Percentiles rank a stretch among this genome's conserved stretches.
Evolutionary conservation across 768 basidiomycete species (phyloP).

Genomic region (Lactarius hatsudake): DNA sequence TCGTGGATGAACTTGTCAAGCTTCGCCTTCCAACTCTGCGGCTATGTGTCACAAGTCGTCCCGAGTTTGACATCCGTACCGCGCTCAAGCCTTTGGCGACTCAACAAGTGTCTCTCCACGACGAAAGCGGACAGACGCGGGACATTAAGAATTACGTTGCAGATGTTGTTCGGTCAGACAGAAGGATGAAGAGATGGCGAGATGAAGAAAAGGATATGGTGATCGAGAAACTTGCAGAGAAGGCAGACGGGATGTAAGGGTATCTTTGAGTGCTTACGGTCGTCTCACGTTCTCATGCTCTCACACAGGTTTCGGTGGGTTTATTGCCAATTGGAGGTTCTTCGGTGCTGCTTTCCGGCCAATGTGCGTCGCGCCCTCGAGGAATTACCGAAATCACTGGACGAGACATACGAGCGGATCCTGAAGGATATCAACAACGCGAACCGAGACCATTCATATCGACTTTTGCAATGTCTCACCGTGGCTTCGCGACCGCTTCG

Average conservation of each 20-base stretch:
- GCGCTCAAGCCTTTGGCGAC: not conserved
- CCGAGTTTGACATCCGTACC: not conserved
- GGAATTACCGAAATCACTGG: slow-evolving; percentile 2
- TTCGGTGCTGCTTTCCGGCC: not conserved
- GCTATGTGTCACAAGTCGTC: not conserved
- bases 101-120: not conserved
- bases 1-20: not conserved
- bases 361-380: not conserved
- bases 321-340: slow-evolving; percentile 2
- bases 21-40: not conserved
- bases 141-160: not conserved
- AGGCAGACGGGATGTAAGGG: not conserved
- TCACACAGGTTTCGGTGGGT: slow-evolving; percentile 11
- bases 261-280: not conserved
- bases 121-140: not conserved
- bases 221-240: not conserved
- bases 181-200: not conserved
- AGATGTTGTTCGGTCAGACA: not conserved
- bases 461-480: not conserved
- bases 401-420: slow-evolving; percentile 2
- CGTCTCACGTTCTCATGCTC: not conserved
- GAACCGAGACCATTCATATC: not conserved
- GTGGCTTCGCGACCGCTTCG: not conserved
- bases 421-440: not conserved
- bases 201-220: not conserved